Percentiles rank a stretch among this genome's conserved stretches.
Evolutionary conservation across 2,329 filamentous ascomycete species (phyloP).

Genomic region (Gnomoniopsis smithogilvyi): DNA sequence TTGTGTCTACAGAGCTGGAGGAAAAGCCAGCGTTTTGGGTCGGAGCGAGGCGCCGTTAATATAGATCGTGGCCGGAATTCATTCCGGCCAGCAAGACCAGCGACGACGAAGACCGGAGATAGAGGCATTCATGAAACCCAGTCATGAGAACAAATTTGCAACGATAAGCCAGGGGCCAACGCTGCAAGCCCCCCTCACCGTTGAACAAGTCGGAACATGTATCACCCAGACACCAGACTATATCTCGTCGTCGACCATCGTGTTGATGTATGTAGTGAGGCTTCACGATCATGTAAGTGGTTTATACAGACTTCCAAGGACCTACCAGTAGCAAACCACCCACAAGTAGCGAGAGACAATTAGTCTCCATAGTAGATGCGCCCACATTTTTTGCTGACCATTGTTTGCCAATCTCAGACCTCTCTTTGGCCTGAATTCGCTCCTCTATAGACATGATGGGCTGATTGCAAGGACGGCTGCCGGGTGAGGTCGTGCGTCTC

Average conservation of each 20-base stretch:
- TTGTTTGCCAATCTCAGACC: constrained; percentile 4
- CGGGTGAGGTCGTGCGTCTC: constrained; percentile 10
- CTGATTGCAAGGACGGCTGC: background rate
- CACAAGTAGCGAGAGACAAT: background rate
- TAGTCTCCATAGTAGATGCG: background rate
- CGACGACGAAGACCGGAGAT: constrained; percentile 20
- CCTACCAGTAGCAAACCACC: background rate
- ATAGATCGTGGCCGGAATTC: constrained; percentile 32
- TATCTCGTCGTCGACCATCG: constrained; percentile 1
- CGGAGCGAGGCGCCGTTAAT: constrained; percentile 10
- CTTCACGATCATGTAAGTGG: background rate
- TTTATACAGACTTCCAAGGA: background rate
- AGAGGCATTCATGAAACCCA: constrained; percentile 5
- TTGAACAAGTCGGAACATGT: background rate
- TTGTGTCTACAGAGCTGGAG: constrained; percentile 7
- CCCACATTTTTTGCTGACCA: constrained; percentile 4
- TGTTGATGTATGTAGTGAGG: background rate
- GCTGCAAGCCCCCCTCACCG: background rate
- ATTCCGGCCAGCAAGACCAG: constrained; percentile 27
- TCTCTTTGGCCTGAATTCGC: background rate
- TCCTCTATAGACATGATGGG: background rate
- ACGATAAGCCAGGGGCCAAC: constrained; percentile 15
- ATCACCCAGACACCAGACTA: background rate
- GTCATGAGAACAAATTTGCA: constrained; percentile 4
- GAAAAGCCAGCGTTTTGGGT: background rate